Conservation (phyloP, 768 basidiomycete species). For the Rhizopogon vesiculosus region DNA sequence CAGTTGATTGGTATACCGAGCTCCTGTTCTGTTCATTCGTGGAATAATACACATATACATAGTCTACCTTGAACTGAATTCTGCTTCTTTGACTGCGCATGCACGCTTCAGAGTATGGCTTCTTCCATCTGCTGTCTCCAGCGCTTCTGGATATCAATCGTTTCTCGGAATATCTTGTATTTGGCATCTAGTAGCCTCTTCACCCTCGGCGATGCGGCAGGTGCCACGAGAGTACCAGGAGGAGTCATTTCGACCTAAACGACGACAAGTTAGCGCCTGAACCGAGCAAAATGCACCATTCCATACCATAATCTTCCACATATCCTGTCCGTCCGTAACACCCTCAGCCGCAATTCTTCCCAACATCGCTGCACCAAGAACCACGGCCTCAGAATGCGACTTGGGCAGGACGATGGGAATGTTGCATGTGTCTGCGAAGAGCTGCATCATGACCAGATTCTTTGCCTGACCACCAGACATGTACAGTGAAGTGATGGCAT, state of each 20-base stretch:
- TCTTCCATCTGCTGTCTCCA: constrained; percentile 82
- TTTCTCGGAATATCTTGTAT: constrained; percentile 89
- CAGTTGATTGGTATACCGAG: not conserved
- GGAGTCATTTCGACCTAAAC: constrained; percentile 88
- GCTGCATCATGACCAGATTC: constrained; percentile 80
- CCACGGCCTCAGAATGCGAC: constrained; percentile 76
- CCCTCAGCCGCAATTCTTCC: constrained; percentile 79
- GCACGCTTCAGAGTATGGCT: constrained; percentile 26
- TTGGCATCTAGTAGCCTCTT: constrained; percentile 82
- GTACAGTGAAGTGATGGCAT: constrained; percentile 78
- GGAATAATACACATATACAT: not conserved
- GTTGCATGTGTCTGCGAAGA: constrained; percentile 80
- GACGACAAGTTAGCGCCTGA: not conserved
- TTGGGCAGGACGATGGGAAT: constrained; percentile 82
- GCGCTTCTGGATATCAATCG: constrained; percentile 83
- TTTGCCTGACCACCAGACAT: constrained; percentile 93
- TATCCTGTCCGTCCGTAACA: constrained; percentile 47
- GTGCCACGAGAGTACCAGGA: constrained; percentile 64
- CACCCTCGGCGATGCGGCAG: constrained; percentile 57
- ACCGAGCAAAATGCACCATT: not conserved
- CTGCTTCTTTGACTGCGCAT: not conserved
- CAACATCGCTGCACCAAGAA: constrained; percentile 91
- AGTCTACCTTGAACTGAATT: not conserved
- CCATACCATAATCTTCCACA: constrained; percentile 92
- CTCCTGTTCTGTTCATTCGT: not conserved